Evolutionary conservation across 2,329 filamentous ascomycete genomes (phyloP).

Genomic region (Colletotrichum gigasporum): DNA sequence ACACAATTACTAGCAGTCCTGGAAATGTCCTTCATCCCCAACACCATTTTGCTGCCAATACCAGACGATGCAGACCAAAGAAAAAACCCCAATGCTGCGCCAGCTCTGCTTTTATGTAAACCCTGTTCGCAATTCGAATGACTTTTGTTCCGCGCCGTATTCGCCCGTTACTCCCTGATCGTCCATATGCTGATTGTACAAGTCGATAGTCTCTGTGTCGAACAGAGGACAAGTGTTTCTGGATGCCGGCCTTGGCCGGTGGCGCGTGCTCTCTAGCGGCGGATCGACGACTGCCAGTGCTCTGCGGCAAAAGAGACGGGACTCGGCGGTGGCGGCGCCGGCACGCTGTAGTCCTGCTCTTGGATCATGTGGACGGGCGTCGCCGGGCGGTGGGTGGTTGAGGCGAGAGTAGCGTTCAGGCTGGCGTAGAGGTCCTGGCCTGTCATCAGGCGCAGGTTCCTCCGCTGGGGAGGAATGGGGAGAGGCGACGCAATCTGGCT

Average conservation of each 20-base stretch:
- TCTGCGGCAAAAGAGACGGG: slow-evolving; percentile 70
- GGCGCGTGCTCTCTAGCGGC: slow-evolving; percentile 35
- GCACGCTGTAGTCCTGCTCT: slow-evolving; percentile 70
- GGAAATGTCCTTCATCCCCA: not conserved
- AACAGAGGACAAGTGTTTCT: not conserved
- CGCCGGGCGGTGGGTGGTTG: slow-evolving; percentile 52
- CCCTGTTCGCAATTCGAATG: slow-evolving; percentile 1
- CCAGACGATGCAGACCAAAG: not conserved
- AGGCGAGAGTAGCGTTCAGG: slow-evolving; percentile 60
- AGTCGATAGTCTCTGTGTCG: not conserved
- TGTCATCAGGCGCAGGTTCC: slow-evolving; percentile 54
- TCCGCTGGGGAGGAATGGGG: slow-evolving; percentile 57
- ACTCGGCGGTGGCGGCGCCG: slow-evolving; percentile 71
- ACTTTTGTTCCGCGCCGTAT: slow-evolving; percentile 18
- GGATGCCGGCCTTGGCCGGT: not conserved
- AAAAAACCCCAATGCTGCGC: not conserved
- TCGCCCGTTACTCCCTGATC: slow-evolving; percentile 22
- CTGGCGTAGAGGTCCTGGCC: slow-evolving; percentile 63
- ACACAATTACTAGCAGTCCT: not conserved
- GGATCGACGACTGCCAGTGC: slow-evolving; percentile 57
- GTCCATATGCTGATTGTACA: slow-evolving; percentile 28
- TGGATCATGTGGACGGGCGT: slow-evolving; percentile 61
- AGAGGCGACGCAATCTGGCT: slow-evolving; percentile 55
- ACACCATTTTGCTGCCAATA: slow-evolving; percentile 8
- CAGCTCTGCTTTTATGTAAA: slow-evolving; percentile 10